Conservation (phyloP, 768 basidiomycete species). For the Amyloporia xantha region DNA sequence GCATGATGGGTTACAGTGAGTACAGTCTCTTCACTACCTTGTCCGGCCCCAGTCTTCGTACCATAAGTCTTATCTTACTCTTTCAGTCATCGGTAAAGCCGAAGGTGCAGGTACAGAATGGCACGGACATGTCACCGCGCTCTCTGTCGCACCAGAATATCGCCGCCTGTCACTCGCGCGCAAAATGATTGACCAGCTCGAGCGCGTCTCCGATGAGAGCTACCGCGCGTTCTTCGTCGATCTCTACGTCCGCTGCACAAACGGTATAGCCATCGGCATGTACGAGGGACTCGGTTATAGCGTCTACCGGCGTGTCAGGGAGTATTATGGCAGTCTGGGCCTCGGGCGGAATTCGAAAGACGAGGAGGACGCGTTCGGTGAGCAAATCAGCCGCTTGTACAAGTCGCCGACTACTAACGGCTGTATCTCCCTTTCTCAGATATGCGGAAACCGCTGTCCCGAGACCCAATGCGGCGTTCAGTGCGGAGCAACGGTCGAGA, state of each 20-base stretch:
- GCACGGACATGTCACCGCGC: constrained; percentile 93
- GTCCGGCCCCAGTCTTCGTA: constrained; percentile 5
- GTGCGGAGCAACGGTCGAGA: constrained; percentile 68
- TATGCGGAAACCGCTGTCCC: constrained; percentile 70
- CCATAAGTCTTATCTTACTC: background rate
- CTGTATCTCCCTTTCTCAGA: constrained; percentile 24
- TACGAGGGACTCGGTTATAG: constrained; percentile 88
- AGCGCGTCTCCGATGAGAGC: constrained; percentile 73
- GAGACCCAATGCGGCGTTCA: constrained; percentile 55
- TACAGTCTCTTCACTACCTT: constrained; percentile 3
- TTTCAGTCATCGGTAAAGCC: constrained; percentile 86
- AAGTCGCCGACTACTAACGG: background rate
- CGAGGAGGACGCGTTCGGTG: constrained; percentile 90
- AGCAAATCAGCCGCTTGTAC: background rate
- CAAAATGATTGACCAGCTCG: constrained; percentile 82
- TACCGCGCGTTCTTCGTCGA: constrained; percentile 91
- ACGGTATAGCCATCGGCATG: constrained; percentile 78
- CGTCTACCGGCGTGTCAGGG: constrained; percentile 83
- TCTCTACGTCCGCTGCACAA: constrained; percentile 89
- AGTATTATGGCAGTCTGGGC: constrained; percentile 82
- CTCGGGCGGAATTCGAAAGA: constrained; percentile 70
- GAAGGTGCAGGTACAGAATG: constrained; percentile 72
- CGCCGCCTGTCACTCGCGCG: constrained; percentile 82
- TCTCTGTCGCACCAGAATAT: constrained; percentile 92
- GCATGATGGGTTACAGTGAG: constrained; percentile 92